A percentile compares a stretch with the other conserved stretches of the same genome.
These are phyloP conservation scores for Filosporella fistucella DNA, from an alignment of 495 filamentous ascomycete genomes.

Conservation along the genomic window DNA sequence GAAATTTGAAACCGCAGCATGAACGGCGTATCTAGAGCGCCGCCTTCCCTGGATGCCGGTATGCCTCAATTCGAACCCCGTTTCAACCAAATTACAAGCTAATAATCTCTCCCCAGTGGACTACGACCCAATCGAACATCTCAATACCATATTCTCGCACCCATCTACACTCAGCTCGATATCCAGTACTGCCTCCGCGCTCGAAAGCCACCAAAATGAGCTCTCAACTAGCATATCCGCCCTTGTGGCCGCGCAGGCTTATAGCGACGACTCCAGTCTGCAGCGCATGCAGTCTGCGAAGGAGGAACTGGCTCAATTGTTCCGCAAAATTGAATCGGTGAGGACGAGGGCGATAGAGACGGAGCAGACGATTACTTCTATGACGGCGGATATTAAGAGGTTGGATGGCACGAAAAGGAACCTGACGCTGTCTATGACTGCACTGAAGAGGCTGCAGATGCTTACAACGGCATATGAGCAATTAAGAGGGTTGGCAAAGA, in stretches of 20 bases:
- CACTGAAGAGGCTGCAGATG: conserved; percentile 96
- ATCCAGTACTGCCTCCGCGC: conserved; percentile 60
- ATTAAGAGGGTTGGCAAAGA: conserved; percentile 75
- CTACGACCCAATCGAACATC: conserved; percentile 89
- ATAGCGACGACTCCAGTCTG: conserved; percentile 81
- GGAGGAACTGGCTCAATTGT: conserved; percentile 80
- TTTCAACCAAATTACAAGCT: conserved; percentile 9
- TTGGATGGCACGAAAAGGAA: conserved; percentile 96
- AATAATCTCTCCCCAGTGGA: conserved; percentile 56
- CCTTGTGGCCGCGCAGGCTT: conserved; percentile 76
- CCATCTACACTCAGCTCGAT: conserved; percentile 82
- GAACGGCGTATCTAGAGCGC: conserved; percentile 37
- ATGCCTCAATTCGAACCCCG: conserved; percentile 16
- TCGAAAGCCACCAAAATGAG: conserved; percentile 76
- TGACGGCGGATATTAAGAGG: conserved; percentile 99
- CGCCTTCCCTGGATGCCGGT: conserved; percentile 48
- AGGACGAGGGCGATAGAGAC: conserved; percentile 86
- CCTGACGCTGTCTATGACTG: conserved; percentile 96
- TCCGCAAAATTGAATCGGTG: conserved; percentile 94
- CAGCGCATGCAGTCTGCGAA: conserved; percentile 87
- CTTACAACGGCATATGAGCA: conserved; percentile 97
- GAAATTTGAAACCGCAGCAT: conserved; percentile 24
- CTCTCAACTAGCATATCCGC: conserved; percentile 74
- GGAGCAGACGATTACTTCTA: conserved; percentile 92
- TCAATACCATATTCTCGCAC: conserved; percentile 92